These are phyloP conservation scores for Hanseniaspora valbyensis DNA, from an alignment of 805 yeast species.

Conservation along the genomic window DNA sequence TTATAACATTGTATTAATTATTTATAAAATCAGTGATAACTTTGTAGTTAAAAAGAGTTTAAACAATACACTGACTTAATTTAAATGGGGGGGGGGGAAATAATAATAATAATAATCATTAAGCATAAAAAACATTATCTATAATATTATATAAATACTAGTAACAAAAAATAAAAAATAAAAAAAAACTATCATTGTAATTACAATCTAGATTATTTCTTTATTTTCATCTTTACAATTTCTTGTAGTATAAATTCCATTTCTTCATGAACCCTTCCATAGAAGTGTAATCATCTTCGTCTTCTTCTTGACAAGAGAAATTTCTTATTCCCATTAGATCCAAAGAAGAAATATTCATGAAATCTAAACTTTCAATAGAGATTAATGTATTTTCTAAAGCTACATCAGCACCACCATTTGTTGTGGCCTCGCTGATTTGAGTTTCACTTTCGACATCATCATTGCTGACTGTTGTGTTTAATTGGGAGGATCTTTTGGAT, in stretches of 20 bases:
- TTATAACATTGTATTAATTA: too few species aligned
- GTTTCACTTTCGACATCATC: not conserved
- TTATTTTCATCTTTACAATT: constrained; percentile 20
- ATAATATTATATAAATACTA: too few species aligned
- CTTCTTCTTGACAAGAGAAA: constrained; percentile 11
- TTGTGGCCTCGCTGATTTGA: not conserved
- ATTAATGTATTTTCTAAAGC: too few species aligned
- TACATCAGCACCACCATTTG: constrained; percentile 21
- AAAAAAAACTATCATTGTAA: not conserved
- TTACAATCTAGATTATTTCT: not conserved
- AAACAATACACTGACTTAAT: too few species aligned
- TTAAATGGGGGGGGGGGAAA: too few species aligned
- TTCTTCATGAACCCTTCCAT: constrained; percentile 26
- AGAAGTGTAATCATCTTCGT: constrained; percentile 15
- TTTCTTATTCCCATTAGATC: constrained; percentile 10
- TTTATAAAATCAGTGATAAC: too few species aligned
- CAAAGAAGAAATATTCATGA: constrained; percentile 9
- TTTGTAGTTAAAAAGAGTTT: too few species aligned
- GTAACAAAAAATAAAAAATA: not conserved
- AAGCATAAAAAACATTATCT: too few species aligned
- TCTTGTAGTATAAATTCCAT: constrained; percentile 29
- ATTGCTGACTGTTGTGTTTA: not conserved
- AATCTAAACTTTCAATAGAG: constrained; percentile 14
- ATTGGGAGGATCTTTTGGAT: constrained; percentile 2
- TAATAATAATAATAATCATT: too few species aligned